Evolutionary conservation across 257 asterid species (phyloP), one percentile per base, ranked within the genome.

Genomic region (Capsicum rhomboideum): DNA sequence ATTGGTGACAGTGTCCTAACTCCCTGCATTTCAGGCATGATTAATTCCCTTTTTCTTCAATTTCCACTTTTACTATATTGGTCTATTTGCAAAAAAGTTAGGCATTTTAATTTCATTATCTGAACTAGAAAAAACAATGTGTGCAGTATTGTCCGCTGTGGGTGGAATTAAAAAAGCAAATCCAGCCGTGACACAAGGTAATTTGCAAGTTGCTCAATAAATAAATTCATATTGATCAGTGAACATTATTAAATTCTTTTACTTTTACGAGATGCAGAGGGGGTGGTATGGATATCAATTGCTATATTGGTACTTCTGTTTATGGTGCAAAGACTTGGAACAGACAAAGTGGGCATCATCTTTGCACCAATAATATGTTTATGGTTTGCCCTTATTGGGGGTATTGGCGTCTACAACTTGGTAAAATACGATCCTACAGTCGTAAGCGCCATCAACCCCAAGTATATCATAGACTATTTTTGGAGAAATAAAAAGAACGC

Each of bases 1-100:
- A 93, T 94, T 37, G 98, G 95, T n/a, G 98, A 92, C 84, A 97
- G 98, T 2, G 84, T 91, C n/a, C 37, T 31, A 31, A 31, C 37
- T 31, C 37, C 37, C 37, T 31, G 37, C 37, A 31, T 31, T 31
- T 31, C 37, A 31, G 37, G 37, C 37, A 31, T 31, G 37, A 31
- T 31, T 31, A 31, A 31, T 31, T 31, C 4, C 4, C 37, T 31
- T 31, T 4, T 31, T 31, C 4, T 31, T 31, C 4, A 31, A 31
- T 31, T 31, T 31, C 4, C 37, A 31, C 37, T 31, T 31, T 31
- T 31, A 31, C 4, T 4, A 31, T 31, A 4, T 31, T 31, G 37
- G 8, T 50, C 55, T 50, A 53, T 53, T 6, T 14, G 59, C 59
- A 53, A 16, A 18, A 53, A 53, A 40, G 44, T 40, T 6, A 4